Evolutionary conservation across 331 rosid species (phyloP).

Genomic region (Acacia pycnantha): DNA sequence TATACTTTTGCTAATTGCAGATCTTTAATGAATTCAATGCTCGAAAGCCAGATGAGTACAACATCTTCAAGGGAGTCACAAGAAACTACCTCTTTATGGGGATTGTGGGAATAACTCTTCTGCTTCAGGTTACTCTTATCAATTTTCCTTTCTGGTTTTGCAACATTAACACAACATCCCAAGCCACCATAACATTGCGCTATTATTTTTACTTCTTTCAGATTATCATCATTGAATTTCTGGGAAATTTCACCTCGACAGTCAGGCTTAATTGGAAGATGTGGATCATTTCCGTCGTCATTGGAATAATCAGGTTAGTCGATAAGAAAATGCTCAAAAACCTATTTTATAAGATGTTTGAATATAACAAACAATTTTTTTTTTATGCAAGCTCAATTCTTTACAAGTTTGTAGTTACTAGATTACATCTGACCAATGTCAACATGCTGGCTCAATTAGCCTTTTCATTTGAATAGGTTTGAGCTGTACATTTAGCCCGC

Average conservation of each 20-base stretch:
- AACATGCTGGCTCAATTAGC: too few relatives aligned
- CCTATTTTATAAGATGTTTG: not conserved
- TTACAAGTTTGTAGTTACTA: not conserved
- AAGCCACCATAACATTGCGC: not conserved
- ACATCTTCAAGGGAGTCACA: slow-evolving; percentile 76
- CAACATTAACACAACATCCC: not conserved
- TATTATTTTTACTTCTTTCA: slow-evolving; percentile 27
- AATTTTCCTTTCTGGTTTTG: not conserved
- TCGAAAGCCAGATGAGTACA: slow-evolving; percentile 85
- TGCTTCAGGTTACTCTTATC: slow-evolving; percentile 77
- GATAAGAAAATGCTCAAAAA: not conserved
- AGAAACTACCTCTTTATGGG: slow-evolving; percentile 77
- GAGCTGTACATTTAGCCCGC: not conserved
- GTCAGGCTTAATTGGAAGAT: slow-evolving; percentile 73
- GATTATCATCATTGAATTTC: slow-evolving; percentile 73
- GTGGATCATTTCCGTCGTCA: slow-evolving; percentile 66
- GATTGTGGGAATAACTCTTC: slow-evolving; percentile 67
- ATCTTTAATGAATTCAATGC: slow-evolving; percentile 92
- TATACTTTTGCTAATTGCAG: slow-evolving; percentile 48
- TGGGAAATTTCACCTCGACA: slow-evolving; percentile 80
- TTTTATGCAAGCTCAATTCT: not conserved
- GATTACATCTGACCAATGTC: not conserved
- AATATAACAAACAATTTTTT: not conserved
- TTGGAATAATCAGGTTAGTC: slow-evolving; percentile 69
- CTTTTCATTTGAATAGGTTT: not conserved